Conservation (phyloP, 805 yeast genomes). For the Starmerella sirachaensis region DNA sequence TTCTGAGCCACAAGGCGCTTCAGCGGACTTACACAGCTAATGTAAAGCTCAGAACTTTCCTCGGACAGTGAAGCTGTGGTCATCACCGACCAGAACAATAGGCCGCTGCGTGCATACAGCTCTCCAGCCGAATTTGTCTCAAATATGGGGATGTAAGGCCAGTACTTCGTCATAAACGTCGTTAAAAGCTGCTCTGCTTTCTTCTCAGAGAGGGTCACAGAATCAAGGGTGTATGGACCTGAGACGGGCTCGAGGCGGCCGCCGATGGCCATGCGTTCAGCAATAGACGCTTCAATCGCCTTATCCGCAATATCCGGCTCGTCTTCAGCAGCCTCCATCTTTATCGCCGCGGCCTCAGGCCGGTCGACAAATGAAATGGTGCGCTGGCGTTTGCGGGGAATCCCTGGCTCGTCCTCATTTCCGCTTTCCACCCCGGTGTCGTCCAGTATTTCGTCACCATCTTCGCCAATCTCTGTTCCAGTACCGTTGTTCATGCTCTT, state of each 20-base stretch:
- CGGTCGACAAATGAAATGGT: no score
- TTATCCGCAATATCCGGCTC: conserved; percentile 8
- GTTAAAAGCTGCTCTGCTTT: conserved; percentile 66
- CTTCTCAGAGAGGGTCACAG: conserved; percentile 50
- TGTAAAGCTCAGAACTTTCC: conserved; percentile 74
- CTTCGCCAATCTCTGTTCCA: conserved; percentile 31
- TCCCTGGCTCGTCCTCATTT: neutral
- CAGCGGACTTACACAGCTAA: conserved; percentile 60
- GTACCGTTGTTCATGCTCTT: conserved; percentile 48
- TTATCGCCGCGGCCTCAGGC: neutral
- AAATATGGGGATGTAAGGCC: conserved; percentile 72
- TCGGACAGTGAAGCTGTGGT: conserved; percentile 76
- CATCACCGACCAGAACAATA: conserved; percentile 84
- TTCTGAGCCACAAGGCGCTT: conserved; percentile 82
- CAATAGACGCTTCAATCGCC: conserved; percentile 15
- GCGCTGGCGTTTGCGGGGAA: conserved; percentile 1
- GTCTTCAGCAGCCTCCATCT: conserved; percentile 1
- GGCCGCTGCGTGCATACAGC: conserved; percentile 68
- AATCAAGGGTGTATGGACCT: conserved; percentile 40
- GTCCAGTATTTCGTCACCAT: no score
- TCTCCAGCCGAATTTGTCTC: conserved; percentile 60
- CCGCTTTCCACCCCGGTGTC: neutral
- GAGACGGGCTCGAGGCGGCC: conserved; percentile 15
- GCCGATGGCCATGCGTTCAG: conserved; percentile 18
- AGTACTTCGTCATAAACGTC: conserved; percentile 50